Evolutionary conservation across 495 filamentous ascomycete species (phyloP), one percentile per base, ranked within the genome.

Genomic region (Rhypophila decipiens): DNA sequence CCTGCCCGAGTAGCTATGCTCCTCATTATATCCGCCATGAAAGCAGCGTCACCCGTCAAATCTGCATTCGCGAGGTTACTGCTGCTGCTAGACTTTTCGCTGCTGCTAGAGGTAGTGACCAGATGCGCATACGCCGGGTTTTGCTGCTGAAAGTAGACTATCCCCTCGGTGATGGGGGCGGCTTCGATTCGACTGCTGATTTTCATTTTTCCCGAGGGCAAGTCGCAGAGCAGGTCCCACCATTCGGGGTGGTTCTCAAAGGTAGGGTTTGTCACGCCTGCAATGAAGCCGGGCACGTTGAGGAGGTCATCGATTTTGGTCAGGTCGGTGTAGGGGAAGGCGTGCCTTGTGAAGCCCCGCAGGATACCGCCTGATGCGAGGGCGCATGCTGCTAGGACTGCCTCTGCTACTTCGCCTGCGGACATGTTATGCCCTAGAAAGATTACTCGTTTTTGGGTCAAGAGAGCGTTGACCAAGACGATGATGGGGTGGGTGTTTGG

Each of bases 211-310:
- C 93, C 93, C 2, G 83, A 90, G 3, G 88, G 85, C 23, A 99
- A 72, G 61, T 99, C 93, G 62, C 93, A 99, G 13, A 99, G 75
- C 7, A 99, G 64, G 66, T 99, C 93, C 93, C 93, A 99, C 93
- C 93, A 99, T 57, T 95, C 90, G 1, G 85, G 86, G 56, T 96
- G 91, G 55, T 90, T 81, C 50, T 90, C 88, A 64, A 99, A 97
- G 0, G 86, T 88, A 8, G 90, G 93, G 65, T 99, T 99, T 2
- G 93, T 99, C 15, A 99, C 93, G 48, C 93, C 93, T 17, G 93
- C 93, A 58, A 99, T 94, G 62, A 99, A 99, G 7, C 93, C 93
- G 17, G 94, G 90, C 1, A 99, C 94, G 51, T 88, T 87, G 24
- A 97, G 75, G 5, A 99, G 78, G 61, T 97, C 93, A 55, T 99